Base-by-base conservation (phyloP, 257 asterid species). In the Solanum rostratum region DNA sequence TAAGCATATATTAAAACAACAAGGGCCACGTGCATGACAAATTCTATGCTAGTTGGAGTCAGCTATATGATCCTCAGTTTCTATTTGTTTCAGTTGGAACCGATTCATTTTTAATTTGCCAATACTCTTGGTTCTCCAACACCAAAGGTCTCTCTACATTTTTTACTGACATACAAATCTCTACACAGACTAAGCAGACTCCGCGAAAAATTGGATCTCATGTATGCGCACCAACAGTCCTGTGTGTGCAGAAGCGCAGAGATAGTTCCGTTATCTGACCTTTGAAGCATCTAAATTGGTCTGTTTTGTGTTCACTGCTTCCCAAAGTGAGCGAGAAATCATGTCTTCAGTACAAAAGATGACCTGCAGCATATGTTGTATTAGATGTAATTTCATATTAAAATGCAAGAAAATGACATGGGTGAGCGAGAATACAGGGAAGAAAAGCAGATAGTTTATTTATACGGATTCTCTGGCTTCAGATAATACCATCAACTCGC, bases 301-400 rank as follows among this genome's bases (percentile, higher is more conserved):
- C 84, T 95, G 98, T 87, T 91, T 89, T 30, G 97, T 89, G 79
- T 93, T 96, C 87, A 96, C 84, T 71, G 99, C 99, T 85, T 96
- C 95, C 99, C 98, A 96, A 70, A 96, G 93, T 6, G 98, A 86
- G 84, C 89, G 86, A 70, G 85, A 86, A 39, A 96, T 88, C 98
- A 96, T 96, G 85, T 95, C 97, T 89, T 95, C 91, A 1, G 99
- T 96, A 86, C 99, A 96, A 73, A 92, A 89, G 27, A 93, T 88
- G 86, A 96, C 46, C 99, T 96, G 95, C 91, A 90, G 52, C 3
- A 80, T 54, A 69, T 74, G n/a, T 19, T 62, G 15, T 54, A 46
- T 45, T 15, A 49, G 6, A 24, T 24, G 81, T 8, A 76, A 76
- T 24, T 76, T 46, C 45, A 4, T 5, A 41, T 71, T 76, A 11